A percentile compares a stretch with the other conserved stretches of the same genome.
phyloP scores from a whole-genome alignment of 139 green algal species.

The Picochlorum sp. region DNA sequence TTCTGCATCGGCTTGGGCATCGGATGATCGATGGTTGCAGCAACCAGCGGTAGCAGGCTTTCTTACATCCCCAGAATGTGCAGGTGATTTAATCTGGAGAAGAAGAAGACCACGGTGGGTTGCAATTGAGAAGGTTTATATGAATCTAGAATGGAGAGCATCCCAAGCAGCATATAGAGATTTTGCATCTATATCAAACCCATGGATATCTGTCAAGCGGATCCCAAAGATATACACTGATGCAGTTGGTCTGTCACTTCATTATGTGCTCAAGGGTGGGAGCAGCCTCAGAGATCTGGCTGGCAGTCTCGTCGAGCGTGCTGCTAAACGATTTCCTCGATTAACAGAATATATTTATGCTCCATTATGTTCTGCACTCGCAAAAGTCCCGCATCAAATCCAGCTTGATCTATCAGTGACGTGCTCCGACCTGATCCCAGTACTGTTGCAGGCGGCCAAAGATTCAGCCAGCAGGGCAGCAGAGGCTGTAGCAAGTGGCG shows the following conservation, averaged over 20 bases:
- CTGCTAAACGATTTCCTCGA: constrained; percentile 50
- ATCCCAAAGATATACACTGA: constrained; percentile 32
- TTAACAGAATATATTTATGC: constrained; percentile 32
- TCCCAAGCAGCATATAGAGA: constrained; percentile 34
- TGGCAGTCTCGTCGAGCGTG: constrained; percentile 26
- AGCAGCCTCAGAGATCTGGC: background rate
- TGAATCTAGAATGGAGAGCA: constrained; percentile 38
- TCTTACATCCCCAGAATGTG: constrained; percentile 11
- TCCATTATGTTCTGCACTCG: constrained; percentile 36
- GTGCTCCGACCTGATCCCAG: background rate
- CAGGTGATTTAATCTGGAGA: constrained; percentile 16
- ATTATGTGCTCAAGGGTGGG: constrained; percentile 18
- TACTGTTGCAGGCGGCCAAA: background rate
- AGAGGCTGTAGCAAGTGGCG: background rate
- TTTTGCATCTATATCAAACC: constrained; percentile 21
- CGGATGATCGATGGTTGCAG: constrained; percentile 34
- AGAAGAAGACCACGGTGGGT: constrained; percentile 41
- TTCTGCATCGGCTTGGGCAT: constrained; percentile 21
- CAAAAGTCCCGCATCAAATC: constrained; percentile 26
- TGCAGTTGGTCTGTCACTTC: constrained; percentile 26
- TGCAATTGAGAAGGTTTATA: constrained; percentile 33
- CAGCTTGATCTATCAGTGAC: background rate
- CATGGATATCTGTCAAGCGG: background rate
- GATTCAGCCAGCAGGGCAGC: constrained; percentile 8
- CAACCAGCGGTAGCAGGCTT: constrained; percentile 31